phyloP scores from a whole-genome alignment of 2,329 filamentous ascomycete species.

The Xylaria sp. region DNA sequence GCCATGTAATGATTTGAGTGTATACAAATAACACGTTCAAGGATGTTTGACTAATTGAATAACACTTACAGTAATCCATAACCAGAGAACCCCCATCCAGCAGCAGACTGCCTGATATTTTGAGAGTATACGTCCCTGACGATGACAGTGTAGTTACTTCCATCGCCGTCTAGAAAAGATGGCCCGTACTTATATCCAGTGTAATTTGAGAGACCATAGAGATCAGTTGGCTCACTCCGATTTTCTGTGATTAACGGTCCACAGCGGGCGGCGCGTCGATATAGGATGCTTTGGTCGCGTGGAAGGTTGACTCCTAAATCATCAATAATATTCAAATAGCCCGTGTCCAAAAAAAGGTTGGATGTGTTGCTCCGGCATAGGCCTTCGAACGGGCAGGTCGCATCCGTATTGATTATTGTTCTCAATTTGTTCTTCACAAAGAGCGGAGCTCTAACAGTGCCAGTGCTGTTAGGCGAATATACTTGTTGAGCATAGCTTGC shows the following conservation, averaged over 20 bases:
- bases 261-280: conserved; percentile 27
- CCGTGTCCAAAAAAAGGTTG: conserved; percentile 27
- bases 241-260: conserved; percentile 28
- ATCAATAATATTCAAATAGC: conserved; percentile 21
- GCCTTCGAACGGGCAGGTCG: conserved; percentile 24
- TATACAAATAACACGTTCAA: too few species aligned
- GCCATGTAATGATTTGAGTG: too few species aligned
- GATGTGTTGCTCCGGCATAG: conserved; percentile 17
- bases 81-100: too few species aligned
- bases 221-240: conserved; percentile 13
- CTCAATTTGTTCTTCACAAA: too few species aligned
- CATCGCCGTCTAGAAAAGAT: too few species aligned
- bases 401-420: conserved; percentile 9
- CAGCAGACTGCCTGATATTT: too few species aligned
- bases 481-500: neutral
- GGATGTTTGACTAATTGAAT: too few species aligned
- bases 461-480: too few species aligned
- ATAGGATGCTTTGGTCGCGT: conserved; percentile 1
- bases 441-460: too few species aligned
- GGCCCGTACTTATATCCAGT: neutral
- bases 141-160: too few species aligned
- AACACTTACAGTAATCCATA: too few species aligned
- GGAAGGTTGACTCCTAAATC: conserved; percentile 29
- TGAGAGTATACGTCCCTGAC: too few species aligned
- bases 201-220: conserved; percentile 18